Percentiles rank a stretch among this genome's conserved stretches.
phyloP scores from a whole-genome alignment of 441 rosid species.

The Bocquillonia castaneifolia region DNA sequence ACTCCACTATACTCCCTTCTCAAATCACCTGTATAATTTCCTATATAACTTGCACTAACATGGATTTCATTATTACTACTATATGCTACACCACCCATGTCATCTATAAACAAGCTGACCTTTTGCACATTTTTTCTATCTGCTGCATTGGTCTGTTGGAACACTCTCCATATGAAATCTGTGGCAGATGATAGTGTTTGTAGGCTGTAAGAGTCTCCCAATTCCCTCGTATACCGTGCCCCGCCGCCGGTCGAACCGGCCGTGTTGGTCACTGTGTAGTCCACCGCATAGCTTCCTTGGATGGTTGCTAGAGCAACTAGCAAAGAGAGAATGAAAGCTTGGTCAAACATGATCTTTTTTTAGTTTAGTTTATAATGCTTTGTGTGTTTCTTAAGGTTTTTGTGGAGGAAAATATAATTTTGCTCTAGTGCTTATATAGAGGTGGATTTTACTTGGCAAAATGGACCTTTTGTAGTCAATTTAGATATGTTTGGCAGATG shows the following conservation, averaged over 20 bases:
- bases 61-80: slow-evolving; percentile 23
- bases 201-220: slow-evolving; percentile 25
- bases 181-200: slow-evolving; percentile 25
- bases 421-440: too few species aligned
- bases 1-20: slow-evolving; percentile 30
- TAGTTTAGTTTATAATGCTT: background rate
- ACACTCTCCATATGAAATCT: slow-evolving; percentile 31
- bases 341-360: slow-evolving; percentile 19
- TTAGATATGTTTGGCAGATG: too few species aligned
- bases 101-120: slow-evolving; percentile 24
- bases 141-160: slow-evolving; percentile 24
- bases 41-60: slow-evolving; percentile 22
- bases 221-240: slow-evolving; percentile 21
- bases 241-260: slow-evolving; percentile 27
- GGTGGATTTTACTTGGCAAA: too few species aligned
- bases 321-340: slow-evolving; percentile 7
- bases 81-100: slow-evolving; percentile 25
- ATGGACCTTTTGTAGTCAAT: too few species aligned
- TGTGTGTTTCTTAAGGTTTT: too few species aligned
- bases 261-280: slow-evolving; percentile 32
- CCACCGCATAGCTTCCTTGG: slow-evolving; percentile 26
- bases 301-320: slow-evolving; percentile 19
- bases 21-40: slow-evolving; percentile 17
- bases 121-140: slow-evolving; percentile 25
- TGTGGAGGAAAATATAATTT: too few species aligned